Percentiles rank a stretch among this genome's conserved stretches.
These are phyloP conservation scores for Aspergillus intermedius DNA, from an alignment of 2,329 filamentous ascomycete genomes.

Conservation along the genomic window DNA sequence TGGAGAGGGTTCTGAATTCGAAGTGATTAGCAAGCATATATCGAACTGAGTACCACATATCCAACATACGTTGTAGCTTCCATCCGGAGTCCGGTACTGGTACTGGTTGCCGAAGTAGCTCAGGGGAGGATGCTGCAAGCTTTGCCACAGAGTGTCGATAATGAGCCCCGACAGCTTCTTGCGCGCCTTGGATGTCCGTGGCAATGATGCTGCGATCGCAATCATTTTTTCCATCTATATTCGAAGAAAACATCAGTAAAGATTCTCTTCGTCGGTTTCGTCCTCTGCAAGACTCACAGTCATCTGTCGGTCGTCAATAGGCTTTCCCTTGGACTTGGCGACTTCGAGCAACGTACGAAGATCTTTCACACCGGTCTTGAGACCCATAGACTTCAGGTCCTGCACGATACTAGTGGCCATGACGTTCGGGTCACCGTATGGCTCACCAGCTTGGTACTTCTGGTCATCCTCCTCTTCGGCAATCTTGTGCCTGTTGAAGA, in stretches of 20 bases:
- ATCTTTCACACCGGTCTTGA: slow-evolving; percentile 24
- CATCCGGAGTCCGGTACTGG: slow-evolving; percentile 6
- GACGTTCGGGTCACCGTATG: slow-evolving; percentile 8
- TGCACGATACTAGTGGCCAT: slow-evolving; percentile 63
- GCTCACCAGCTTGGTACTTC: slow-evolving; percentile 7
- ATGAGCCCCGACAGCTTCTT: slow-evolving; percentile 3
- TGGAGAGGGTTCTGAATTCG: slow-evolving; percentile 1
- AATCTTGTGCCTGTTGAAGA: slow-evolving; percentile 5
- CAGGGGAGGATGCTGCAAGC: slow-evolving; percentile 6
- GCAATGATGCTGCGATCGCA: slow-evolving; percentile 2
- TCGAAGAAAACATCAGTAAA: background rate
- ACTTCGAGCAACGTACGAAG: slow-evolving; percentile 5
- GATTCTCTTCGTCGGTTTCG: background rate
- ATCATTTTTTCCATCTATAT: slow-evolving; percentile 7
- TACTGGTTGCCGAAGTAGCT: slow-evolving; percentile 5
- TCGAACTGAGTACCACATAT: background rate
- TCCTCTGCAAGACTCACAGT: slow-evolving; percentile 1
- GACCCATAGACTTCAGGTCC: slow-evolving; percentile 66
- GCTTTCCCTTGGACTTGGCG: slow-evolving; percentile 6
- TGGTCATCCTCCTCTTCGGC: slow-evolving; percentile 9
- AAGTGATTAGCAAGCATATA: background rate
- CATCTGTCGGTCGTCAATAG: slow-evolving; percentile 6
- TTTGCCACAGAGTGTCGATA: slow-evolving; percentile 5
- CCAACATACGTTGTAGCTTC: slow-evolving; percentile 3
- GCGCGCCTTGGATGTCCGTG: slow-evolving; percentile 3